Percentiles rank a stretch among this genome's conserved stretches.
Evolutionary conservation across 768 basidiomycete genomes (phyloP).

Genomic region (Tricholoma flavovirens): DNA sequence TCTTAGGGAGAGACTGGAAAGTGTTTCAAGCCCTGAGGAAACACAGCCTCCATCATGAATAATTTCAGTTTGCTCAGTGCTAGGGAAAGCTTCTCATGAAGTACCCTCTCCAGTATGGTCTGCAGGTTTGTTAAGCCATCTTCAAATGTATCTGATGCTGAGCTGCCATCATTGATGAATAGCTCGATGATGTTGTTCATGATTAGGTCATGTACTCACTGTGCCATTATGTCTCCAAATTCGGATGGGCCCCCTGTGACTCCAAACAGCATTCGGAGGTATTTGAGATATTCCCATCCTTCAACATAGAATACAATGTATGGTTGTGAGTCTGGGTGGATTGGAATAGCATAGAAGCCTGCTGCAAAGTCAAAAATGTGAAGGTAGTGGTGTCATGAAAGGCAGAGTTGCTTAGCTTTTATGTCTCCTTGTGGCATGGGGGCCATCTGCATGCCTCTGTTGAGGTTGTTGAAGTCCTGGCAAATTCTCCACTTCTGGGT

Average conservation of each 20-base stretch:
- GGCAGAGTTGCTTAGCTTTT: conserved; percentile 26
- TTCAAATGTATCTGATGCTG: too few species aligned
- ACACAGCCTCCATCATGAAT: conserved; percentile 29
- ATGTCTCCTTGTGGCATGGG: too few species aligned
- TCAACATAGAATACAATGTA: conserved; percentile 30
- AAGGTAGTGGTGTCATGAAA: conserved; percentile 27
- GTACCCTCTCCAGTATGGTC: conserved; percentile 19
- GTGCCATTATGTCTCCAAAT: conserved; percentile 26
- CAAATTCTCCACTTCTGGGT: conserved; percentile 27
- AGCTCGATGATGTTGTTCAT: conserved; percentile 21
- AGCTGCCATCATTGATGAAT: conserved; percentile 39
- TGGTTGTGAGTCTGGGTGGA: conserved; percentile 12
- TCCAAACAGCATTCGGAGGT: conserved; percentile 33
- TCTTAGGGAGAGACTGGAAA: too few species aligned
- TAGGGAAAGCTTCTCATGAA: too few species aligned
- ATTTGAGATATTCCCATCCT: conserved; percentile 30
- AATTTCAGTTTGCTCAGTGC: conserved; percentile 27
- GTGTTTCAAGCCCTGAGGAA: too few species aligned
- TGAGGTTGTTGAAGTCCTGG: conserved; percentile 30
- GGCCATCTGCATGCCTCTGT: conserved; percentile 22
- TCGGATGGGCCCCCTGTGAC: too few species aligned
- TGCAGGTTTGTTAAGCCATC: conserved; percentile 19
- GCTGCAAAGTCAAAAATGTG: conserved; percentile 30
- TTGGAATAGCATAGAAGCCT: conserved; percentile 24
- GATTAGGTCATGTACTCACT: conserved; percentile 20